Percentiles rank a stretch among this genome's conserved stretches.
Evolutionary conservation across 257 asterid species (phyloP).

Genomic region (Coffea eugenioides): DNA sequence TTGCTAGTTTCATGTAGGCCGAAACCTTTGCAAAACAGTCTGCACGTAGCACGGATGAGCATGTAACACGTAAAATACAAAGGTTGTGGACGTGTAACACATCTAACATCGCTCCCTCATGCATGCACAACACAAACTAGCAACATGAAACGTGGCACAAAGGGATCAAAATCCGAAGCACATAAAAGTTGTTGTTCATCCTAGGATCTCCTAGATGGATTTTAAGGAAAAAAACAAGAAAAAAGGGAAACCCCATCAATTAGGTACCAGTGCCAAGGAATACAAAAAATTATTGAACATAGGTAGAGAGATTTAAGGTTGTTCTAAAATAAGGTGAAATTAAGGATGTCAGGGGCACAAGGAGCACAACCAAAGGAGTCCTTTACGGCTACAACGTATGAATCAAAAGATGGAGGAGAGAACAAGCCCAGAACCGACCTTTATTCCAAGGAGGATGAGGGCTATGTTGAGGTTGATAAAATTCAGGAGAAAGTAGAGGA

Average conservation of each 20-base stretch:
- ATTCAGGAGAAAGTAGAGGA: constrained; percentile 76
- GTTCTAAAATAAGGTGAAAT: neutral
- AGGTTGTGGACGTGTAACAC: neutral
- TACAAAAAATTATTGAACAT: neutral
- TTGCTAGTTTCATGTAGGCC: too few species aligned
- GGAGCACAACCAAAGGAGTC: constrained; percentile 88
- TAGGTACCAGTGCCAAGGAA: neutral
- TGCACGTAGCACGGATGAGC: neutral
- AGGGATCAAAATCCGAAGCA: neutral
- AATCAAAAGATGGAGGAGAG: constrained; percentile 58
- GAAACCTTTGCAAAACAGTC: neutral
- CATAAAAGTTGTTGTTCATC: too few species aligned
- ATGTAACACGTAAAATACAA: neutral
- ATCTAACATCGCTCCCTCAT: neutral
- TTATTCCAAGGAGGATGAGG: constrained; percentile 73
- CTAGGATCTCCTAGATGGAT: too few species aligned
- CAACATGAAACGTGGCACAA: neutral
- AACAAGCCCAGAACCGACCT: constrained; percentile 61
- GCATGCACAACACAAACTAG: neutral
- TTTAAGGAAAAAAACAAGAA: neutral
- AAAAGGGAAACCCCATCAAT: neutral
- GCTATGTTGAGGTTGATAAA: constrained; percentile 62
- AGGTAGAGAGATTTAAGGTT: neutral
- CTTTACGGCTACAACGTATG: constrained; percentile 66
- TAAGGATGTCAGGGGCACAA: constrained; percentile 88